phyloP scores from a whole-genome alignment of 2,329 filamentous ascomycete genomes.

The Chaetothyriales sp. region DNA sequence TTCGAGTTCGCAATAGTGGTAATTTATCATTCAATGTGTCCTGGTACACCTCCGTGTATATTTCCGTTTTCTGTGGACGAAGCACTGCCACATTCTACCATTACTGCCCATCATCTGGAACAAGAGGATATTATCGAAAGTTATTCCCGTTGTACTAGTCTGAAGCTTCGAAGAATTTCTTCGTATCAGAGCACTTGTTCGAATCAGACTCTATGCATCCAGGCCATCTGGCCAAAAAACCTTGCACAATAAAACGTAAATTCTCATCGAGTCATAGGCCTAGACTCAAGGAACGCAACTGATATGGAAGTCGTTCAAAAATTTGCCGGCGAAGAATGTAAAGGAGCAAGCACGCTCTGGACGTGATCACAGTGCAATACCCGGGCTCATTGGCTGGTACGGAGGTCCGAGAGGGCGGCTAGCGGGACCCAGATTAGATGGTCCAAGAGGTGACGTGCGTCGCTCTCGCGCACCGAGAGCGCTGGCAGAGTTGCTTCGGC shows the following conservation, averaged over 20 bases:
- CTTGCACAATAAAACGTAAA: neutral
- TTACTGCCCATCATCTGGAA: neutral
- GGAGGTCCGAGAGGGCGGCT: neutral
- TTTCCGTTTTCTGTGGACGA: neutral
- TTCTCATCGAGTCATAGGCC: neutral
- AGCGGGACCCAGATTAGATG: slow-evolving; percentile 15
- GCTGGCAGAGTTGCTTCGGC: slow-evolving; percentile 33
- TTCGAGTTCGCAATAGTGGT: no score
- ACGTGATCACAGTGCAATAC: slow-evolving; percentile 10
- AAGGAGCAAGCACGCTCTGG: neutral
- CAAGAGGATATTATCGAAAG: neutral
- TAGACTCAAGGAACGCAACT: neutral
- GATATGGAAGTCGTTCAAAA: neutral
- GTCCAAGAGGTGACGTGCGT: slow-evolving; percentile 24
- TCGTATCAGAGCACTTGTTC: neutral
- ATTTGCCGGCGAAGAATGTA: neutral
- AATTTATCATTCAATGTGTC: neutral
- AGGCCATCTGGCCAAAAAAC: neutral
- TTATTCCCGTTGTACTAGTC: neutral
- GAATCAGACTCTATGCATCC: neutral
- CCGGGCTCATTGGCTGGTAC: slow-evolving; percentile 2
- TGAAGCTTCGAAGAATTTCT: neutral
- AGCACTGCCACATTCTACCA: neutral
- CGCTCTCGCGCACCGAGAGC: slow-evolving; percentile 26
- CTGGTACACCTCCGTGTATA: neutral